Evolutionary conservation across 495 filamentous ascomycete genomes (phyloP), one percentile per base, ranked within the genome.

Genomic region (Aspergillus campestris): DNA sequence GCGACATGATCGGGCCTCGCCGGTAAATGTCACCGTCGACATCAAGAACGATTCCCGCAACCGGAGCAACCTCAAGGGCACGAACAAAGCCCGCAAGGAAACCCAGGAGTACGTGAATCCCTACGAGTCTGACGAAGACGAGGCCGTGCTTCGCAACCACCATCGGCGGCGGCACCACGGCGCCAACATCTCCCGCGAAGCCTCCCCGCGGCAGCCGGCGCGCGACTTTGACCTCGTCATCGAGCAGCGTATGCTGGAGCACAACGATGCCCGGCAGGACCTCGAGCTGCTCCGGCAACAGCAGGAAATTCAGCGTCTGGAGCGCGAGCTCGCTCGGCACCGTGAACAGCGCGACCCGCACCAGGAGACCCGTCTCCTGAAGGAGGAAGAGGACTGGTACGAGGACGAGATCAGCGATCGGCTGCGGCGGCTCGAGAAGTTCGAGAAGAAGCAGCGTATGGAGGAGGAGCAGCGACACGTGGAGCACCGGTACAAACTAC

Each of bases 251-350:
- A 8, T 67, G 13, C 57, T 71, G 29, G 57, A 69, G 51, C 53
- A 48, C 36, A 64, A 61, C 34, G 62, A 73, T 46, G 38, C 55
- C 9, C 59, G 62, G 0, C 69, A 70, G 44, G 66, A 70, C 43
- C 12, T 70, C 14, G 66, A 73, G 49, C 55, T 73, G 40, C 49
- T 55, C 15, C 62, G 60, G 29, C 62, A 66, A 40, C 64, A 70
- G 51, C 61, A 62, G 49, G 73, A 76, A 52, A 67, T 73, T 29
- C 66, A 73, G 42, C 50, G 59, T 5, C 33, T 74, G 47, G 57
- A 69, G 55, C 58, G 66, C 31, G 66, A 83, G 49, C 49, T 73
- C 12, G 63, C 57, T 13, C 59, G 56, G 13, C 52, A 55, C 32
- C 61, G 60, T 15, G 64, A 65, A 27, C 28, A 49, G 43, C 53